Base-by-base conservation (phyloP, 805 yeast species). In the Candida oleophila region DNA sequence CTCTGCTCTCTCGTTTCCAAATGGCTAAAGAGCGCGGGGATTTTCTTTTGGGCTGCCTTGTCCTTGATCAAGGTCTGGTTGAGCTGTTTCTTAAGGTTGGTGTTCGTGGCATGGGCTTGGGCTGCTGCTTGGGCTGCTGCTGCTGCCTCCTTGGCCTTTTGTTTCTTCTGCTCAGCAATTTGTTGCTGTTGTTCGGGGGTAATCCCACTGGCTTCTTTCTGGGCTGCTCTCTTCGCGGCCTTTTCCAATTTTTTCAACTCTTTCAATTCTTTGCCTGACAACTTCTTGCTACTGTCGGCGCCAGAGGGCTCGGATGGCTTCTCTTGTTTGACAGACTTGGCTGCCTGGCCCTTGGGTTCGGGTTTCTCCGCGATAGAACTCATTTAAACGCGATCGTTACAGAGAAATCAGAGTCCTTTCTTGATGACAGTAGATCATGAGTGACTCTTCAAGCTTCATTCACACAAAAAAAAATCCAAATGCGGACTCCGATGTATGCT, bases 181-280 rank as follows among this genome's bases (percentile, higher is more conserved):
- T 60, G 67, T 45, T 73, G 59, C 61, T 78, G 70, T 59, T 71
- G 67, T 66, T 74, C 66, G 51, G 73, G 67, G 55, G 75, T 47
- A 39, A 81, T 78, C 30, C 85, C 90, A 43, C 73, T 77, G 5
- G 82, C 84, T 54, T 78, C 87, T 60, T 88, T 90, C 52, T 83
- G 81, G 2, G 96, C 96, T 2, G 96, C 94, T 62, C 98, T 77
- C 63, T 89, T 88, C 35, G 94, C 96, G 12, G 94, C 94, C 68
- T 92, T 91, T 59, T 90, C 96, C 56, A 81, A 81, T 73, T 90
- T 91, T 63, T 89, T 88, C 63, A 83, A 71, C 56, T 89, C 97
- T 64, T 91, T 91, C 51, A 89, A 73, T 64, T 91, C 96, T 57
- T 89, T 90, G 54, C 88, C 88, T 8, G 87, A 67, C 38, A 85